Evolutionary conservation across 2,329 filamentous ascomycete genomes (phyloP), one percentile per base, ranked within the genome.

Genomic region (Gnomoniopsis smithogilvyi): DNA sequence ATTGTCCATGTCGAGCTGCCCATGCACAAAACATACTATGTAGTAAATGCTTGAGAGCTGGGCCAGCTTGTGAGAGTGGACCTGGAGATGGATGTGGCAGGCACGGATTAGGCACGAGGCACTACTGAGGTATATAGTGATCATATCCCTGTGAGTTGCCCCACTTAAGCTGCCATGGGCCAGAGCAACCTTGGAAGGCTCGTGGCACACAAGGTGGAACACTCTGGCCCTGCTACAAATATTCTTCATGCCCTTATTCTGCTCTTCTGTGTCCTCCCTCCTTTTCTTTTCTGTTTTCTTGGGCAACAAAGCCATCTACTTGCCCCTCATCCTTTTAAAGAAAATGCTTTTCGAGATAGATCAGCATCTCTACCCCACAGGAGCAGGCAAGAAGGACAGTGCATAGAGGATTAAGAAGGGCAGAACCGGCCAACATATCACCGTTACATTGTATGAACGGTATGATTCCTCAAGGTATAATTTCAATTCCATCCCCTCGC

Each of bases 401-500:
- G 26, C 26, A 24, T 19, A 15, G 3, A 14, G 3, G 6, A 21
- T 19, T 10, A n/a, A 8, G 33, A 15, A n/a, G 26, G 12, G 36
- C 36, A 41, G 4, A 41, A 17, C 15, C 41, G 6, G 8, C 17
- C 24, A 26, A 10, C 22, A 14, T 14, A 45, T 45, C 21, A 38
- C 33, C 17, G 19, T 15, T 11, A 45, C 36, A 12, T 6, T 22
- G 38, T 30, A 11, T 24, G 12, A 34, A 24, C 53, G 52, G 48
- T 61, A 52, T 53, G 51, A 45, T 56, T 46, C 21, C n/a, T 15
- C n/a, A 45, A 45, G 48, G 48, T 61, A 61, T 61, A 49, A 59
- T 53, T 36, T 50, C 56, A 49, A 22, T 53, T 56, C 43, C 56
- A 33, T 17, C 22, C 49, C 11, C 6, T 17, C 8, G n/a, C 52